phyloP scores from a whole-genome alignment of 2,329 filamentous ascomycete genomes.

The Ophiostoma montium region DNA sequence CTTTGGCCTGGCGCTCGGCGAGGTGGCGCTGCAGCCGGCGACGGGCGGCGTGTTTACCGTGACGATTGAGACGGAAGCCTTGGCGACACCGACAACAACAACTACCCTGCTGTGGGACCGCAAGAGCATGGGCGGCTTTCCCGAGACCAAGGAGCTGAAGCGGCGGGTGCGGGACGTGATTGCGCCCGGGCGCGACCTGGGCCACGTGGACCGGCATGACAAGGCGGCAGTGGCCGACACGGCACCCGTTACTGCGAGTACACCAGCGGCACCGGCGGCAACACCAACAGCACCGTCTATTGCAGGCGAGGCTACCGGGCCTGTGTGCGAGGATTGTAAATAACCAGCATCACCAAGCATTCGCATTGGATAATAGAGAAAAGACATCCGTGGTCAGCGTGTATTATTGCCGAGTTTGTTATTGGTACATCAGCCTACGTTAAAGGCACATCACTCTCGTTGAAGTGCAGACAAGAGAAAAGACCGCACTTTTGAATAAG shows the following conservation, averaged over 20 bases:
- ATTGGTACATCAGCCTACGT: no score
- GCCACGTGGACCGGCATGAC: constrained; percentile 58
- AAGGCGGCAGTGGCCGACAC: neutral
- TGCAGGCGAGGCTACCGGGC: neutral
- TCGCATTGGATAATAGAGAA: constrained; percentile 3
- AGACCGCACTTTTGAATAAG: neutral
- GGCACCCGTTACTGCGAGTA: no score
- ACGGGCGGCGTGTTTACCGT: constrained; percentile 78
- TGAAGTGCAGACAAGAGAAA: no score
- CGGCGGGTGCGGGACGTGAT: constrained; percentile 69
- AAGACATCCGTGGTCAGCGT: neutral
- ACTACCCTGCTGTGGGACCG: constrained; percentile 68
- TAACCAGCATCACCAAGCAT: no score
- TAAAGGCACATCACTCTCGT: no score
- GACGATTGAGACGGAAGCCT: constrained; percentile 17
- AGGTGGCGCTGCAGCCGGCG: constrained; percentile 72
- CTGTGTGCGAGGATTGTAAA: constrained; percentile 24
- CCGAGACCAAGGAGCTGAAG: constrained; percentile 86
- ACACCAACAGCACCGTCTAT: neutral
- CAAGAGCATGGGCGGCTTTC: constrained; percentile 76
- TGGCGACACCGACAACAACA: neutral
- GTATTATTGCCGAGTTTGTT: neutral
- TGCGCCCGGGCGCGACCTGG: constrained; percentile 62
- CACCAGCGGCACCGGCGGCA: neutral
- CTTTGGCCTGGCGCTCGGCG: constrained; percentile 69